Base-by-base conservation (phyloP, 345 rosid species). In the Lepidium didymum region DNA sequence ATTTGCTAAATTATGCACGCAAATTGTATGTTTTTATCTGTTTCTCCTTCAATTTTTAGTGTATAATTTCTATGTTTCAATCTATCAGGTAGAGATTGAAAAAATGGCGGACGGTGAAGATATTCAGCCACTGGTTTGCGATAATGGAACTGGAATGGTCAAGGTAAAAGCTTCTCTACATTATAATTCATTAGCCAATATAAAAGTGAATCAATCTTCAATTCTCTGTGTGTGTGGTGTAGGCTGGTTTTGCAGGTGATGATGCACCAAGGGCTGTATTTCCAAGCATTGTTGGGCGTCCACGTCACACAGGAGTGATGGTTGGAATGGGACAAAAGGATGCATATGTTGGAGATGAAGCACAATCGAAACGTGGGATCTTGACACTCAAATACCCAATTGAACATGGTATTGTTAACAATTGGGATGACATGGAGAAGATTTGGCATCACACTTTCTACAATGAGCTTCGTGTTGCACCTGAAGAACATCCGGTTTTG, bases 231-330 rank as follows among this genome's bases (percentile, higher is more conserved):
- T 21, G 4, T 34, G 3, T 75, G 31, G 3, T 27, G 3, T 75
- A 84, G 91, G 91, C 88, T 58, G 88, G 86, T 56, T 86, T 86
- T 72, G 88, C 85, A 19, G 88, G 91, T 15, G 88, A 86, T 64
- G 91, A 86, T 79, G 91, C 91, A 46, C 88, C 88, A 36, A 82
- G 88, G 79, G 88, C 88, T 13, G 88, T 86, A 64, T 84, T 86
- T 67, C 88, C 91, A 40, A 86, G 91, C 76, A 82, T 84, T 54
- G 83, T 84, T 62, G 86, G 88, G 1, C 88, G 85, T 64, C 88
- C 88, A 38, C 86, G 86, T 34, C 84, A 84, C 79, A 84, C 88
- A 1, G 88, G 86, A 31, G 88, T 84, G 65, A 84, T 84, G 88
- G 88, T 84, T 3, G 88, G 88, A 19, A 84, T 84, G 88, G 88